Evolutionary conservation across 2,329 filamentous ascomycete genomes (phyloP), one percentile per base, ranked within the genome.

Genomic region (Keithomyces neogunnii): DNA sequence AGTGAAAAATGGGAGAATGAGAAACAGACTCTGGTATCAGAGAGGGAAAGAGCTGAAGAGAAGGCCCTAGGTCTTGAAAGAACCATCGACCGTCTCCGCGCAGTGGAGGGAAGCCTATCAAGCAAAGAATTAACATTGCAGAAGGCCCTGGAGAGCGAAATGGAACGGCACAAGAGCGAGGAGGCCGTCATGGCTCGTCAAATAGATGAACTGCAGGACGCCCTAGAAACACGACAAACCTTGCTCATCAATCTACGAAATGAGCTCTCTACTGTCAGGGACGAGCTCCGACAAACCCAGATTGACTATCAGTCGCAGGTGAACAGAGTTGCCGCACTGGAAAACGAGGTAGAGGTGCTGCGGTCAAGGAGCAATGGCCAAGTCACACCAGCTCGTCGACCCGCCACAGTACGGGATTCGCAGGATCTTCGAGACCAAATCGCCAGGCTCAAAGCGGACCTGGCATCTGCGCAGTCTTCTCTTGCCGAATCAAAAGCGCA

Each of bases 291-390:
- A n/a, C 73, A 85, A 47, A 79, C 80, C 30, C 80, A 84, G 56
- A 75, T 84, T 28, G 81, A 85, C 56, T 77, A 81, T 61, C 78
- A 82, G 56, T 64, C 74, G 1, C 74, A 88, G 53, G 73, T 74
- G 47, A 84, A 87, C 57, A 88, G 83, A 63, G 73, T 84, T 2
- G 80, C 86, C 52, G 76, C 77, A 6, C 66, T 91, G 26, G 85
- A 91, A 62, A 86, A 90, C 57, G 87, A 90, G 63, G 75, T 89
- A n/a, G 83, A 88, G 49, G 80, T 88, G 31, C 69, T 91, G 11
- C 85, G 89, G 63, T 60, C 51, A 33, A 63, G 49, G 36, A 35
- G 50, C 35, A 29, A 38, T 35, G 40, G 38, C 4, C 38, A 31
- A 13, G 45, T 33, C 10, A 53, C 46, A 30, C 53, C 48, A 8